Conservation (phyloP, 1,284 basidiomycete species). For the Ganoderma multipileum region DNA sequence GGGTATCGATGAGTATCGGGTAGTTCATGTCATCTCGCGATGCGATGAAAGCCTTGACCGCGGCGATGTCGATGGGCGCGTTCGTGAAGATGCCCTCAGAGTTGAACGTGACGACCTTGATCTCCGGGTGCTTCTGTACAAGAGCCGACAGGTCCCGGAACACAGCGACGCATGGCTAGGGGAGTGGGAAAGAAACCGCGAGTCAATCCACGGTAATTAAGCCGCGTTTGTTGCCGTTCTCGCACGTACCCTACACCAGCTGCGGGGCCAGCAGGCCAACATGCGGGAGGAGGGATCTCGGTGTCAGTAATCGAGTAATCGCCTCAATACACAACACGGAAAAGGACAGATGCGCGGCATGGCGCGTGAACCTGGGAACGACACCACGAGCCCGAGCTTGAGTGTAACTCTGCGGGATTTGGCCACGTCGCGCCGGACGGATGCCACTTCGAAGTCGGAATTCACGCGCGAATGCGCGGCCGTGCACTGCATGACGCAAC, state of each 20-base stretch:
- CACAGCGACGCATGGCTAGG: conserved; percentile 42
- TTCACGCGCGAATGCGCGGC: not conserved
- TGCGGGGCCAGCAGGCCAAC: conserved; percentile 15
- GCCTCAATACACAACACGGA: conserved; percentile 23
- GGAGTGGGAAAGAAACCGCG: conserved; percentile 18
- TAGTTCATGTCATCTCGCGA: conserved; percentile 39
- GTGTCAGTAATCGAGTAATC: conserved; percentile 31
- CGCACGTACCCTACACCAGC: conserved; percentile 38
- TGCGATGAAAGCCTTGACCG: conserved; percentile 37
- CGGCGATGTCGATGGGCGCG: conserved; percentile 35
- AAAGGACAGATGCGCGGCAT: conserved; percentile 12
- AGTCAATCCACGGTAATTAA: conserved; percentile 32
- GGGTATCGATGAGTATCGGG: conserved; percentile 40
- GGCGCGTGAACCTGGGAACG: conserved; percentile 7
- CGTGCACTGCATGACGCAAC: conserved; percentile 3
- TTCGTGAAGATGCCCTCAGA: conserved; percentile 43
- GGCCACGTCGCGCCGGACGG: not conserved
- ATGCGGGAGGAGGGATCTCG: conserved; percentile 23
- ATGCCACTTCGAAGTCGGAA: not conserved
- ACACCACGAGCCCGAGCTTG: conserved; percentile 6
- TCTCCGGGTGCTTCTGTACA: conserved; percentile 34
- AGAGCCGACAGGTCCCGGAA: conserved; percentile 39
- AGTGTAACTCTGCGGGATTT: not conserved
- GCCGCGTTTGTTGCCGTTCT: conserved; percentile 29
- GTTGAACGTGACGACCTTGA: conserved; percentile 43